Base-by-base conservation (phyloP, 257 asterid genomes). In the Solanum dulcamara region DNA sequence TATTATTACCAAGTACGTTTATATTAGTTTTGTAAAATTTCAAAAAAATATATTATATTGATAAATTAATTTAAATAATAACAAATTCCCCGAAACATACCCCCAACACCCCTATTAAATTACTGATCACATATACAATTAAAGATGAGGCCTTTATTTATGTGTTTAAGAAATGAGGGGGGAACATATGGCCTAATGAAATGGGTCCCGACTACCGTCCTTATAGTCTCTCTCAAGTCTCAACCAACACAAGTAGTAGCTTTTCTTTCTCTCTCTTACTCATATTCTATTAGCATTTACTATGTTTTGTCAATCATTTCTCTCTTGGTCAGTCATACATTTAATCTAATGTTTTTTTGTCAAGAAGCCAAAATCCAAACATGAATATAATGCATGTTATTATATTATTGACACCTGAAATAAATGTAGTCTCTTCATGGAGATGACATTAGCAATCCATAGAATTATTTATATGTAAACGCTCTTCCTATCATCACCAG, bases 301-400 rank as follows among this genome's bases (percentile, higher is more conserved):
- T 0, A 24, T 40, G 81, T 6, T 14, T 42, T 24, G 37, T 74
- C 57, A 74, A 74, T 50, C 24, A 64, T 84, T n/a, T 71, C 24
- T 71, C 7, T 84, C 70, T 14, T 15, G 14, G 51, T 72, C 84
- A 75, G 3, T 74, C 81, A 44, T 74, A 74, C 40, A 44, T 75
- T 44, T 75, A 50, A 75, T n/a, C 26, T 8, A 35, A 14, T 44
- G 26, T 42, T 15, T 75, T 53, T 74, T 85, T 44, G 84, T 85
- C 84, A 59, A 57, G 24, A 85, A 79, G 64, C 87, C 84, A 60
- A 35, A 85, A 26, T 85, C 80, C 87, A 85, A 77, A 15, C 38
- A 74, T 38, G 68, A 55, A 3, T 60, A 22, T 22, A 55, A 7
- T 37, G 67, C 46, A 11, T 68, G 82, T 50, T n/a, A n/a, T n/a